Evolutionary conservation across 176 grass and related monocot genomes (phyloP).

Genomic region (Oryza meyeriana): DNA sequence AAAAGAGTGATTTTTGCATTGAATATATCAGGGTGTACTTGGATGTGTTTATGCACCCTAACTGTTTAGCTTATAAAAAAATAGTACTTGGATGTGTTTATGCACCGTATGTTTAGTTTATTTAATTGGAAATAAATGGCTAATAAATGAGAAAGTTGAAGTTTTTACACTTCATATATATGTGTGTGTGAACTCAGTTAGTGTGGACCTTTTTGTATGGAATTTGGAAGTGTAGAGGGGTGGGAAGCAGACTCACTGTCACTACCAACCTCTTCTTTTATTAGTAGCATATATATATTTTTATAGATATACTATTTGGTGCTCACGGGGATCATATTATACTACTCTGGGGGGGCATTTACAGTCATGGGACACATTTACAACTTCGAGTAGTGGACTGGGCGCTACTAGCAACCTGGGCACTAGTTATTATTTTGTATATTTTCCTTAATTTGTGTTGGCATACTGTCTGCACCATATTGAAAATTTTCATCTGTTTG

Average conservation of each 20-base stretch:
- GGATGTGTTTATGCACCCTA: no score
- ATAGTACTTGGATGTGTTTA: background rate
- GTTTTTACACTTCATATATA: background rate
- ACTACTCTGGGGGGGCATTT: background rate
- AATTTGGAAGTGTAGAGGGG: background rate
- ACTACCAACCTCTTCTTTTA: background rate
- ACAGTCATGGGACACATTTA: background rate
- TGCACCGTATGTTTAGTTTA: background rate
- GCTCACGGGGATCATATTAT: background rate
- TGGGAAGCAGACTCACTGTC: background rate
- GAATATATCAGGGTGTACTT: no score
- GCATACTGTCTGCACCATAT: background rate
- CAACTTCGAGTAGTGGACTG: no score
- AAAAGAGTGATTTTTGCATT: background rate
- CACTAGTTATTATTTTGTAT: background rate
- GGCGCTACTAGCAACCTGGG: background rate
- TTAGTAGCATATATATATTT: background rate
- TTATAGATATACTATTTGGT: background rate
- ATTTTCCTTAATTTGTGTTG: background rate
- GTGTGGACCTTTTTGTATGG: background rate
- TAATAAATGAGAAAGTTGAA: background rate
- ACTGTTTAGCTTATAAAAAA: no score
- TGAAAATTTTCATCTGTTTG: slow-evolving; percentile 4
- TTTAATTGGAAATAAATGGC: background rate
- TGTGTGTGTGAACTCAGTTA: background rate